Conservation (phyloP, 2,329 filamentous ascomycete genomes). For the Cladophialophora immunda region DNA sequence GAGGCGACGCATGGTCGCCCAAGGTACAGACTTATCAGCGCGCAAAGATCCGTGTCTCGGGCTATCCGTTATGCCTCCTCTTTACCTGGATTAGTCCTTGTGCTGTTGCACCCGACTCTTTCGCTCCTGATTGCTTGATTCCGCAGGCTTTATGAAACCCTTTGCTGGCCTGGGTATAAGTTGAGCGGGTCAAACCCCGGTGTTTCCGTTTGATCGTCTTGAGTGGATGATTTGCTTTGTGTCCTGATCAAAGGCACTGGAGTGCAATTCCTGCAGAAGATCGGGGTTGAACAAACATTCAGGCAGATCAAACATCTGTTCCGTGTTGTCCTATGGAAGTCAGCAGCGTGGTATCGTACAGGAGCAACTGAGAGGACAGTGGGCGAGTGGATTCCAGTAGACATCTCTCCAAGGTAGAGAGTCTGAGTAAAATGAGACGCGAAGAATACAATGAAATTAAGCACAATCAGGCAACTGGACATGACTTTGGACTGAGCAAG, state of each 20-base stretch:
- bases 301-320: neutral
- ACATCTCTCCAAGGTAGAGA: neutral
- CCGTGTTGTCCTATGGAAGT: neutral
- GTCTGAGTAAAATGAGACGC: no score
- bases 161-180: neutral
- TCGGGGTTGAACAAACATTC: neutral
- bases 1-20: neutral
- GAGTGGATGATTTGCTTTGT: neutral
- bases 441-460: neutral
- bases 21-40: neutral
- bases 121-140: neutral
- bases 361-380: neutral
- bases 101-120: neutral
- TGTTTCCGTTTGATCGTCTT: neutral
- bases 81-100: neutral
- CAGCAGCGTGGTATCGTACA: neutral
- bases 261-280: neutral
- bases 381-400: neutral
- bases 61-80: neutral
- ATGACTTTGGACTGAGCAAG: neutral
- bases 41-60: neutral
- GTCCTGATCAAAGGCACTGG: neutral
- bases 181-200: neutral
- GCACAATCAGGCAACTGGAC: neutral
- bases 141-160: neutral